Conservation (phyloP, 78 protist genomes). For the Polysphondylium violaceum region DNA sequence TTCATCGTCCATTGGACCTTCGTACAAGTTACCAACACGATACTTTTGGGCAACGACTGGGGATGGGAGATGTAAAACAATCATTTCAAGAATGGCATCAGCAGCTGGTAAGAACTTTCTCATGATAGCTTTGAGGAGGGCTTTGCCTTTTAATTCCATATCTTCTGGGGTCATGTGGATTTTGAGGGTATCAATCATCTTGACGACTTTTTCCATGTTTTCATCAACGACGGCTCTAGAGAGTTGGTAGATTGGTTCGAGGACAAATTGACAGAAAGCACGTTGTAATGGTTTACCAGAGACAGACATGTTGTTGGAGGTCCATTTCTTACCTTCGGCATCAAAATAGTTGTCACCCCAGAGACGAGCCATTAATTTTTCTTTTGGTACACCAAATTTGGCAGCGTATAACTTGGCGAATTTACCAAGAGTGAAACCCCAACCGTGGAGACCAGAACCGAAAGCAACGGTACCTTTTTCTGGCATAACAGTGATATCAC, state of each 20-base stretch:
- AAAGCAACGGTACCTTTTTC: constrained; percentile 96
- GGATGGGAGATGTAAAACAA: constrained; percentile 97
- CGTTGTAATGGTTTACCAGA: constrained; percentile 90
- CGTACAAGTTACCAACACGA: constrained; percentile 96
- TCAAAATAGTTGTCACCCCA: constrained; percentile 99
- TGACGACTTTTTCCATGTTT: constrained; percentile 86
- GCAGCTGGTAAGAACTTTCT: constrained; percentile 98
- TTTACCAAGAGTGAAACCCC: constrained; percentile 99
- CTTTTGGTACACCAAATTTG: constrained; percentile 91
- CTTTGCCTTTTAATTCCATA: constrained; percentile 89
- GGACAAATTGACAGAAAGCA: constrained; percentile 96
- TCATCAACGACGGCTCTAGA: constrained; percentile 94
- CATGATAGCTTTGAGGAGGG: constrained; percentile 97
- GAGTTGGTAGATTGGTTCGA: constrained; percentile 97
- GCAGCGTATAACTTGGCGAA: constrained; percentile 95
- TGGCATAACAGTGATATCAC: constrained; percentile 95
- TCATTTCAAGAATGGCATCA: constrained; percentile 98
- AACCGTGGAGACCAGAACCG: constrained; percentile 99
- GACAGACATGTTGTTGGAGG: constrained; percentile 4
- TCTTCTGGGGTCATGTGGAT: constrained; percentile 94
- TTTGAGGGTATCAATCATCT: constrained; percentile 89
- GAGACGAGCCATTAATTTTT: constrained; percentile 91
- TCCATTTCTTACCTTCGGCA: constrained; percentile 96
- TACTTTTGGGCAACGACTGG: constrained; percentile 98
- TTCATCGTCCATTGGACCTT: constrained; percentile 97